Conservation (phyloP, 148 eudicot species). For the Rhododendron vialii region DNA sequence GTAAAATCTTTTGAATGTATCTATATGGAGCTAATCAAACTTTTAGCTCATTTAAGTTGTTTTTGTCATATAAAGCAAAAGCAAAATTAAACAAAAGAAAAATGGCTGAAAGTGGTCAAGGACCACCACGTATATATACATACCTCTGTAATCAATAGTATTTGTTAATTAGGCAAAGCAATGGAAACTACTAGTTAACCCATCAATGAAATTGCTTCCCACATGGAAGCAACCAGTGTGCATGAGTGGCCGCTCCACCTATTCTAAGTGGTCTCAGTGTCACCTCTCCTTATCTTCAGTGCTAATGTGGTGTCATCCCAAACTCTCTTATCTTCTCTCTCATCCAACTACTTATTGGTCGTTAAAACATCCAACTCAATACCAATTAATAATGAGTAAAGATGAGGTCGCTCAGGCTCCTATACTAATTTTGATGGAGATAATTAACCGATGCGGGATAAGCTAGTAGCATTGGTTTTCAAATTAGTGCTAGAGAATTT, state of each 20-base stretch:
- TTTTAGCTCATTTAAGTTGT: background rate
- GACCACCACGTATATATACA: background rate
- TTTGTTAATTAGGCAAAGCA: background rate
- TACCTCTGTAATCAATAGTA: background rate
- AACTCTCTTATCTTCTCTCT: background rate
- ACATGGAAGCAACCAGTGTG: constrained; percentile 21
- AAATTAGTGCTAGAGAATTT: background rate
- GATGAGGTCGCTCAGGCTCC: background rate
- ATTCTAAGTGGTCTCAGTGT: background rate
- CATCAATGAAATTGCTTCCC: constrained; percentile 22
- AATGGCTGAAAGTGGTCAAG: background rate
- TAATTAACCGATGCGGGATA: no score
- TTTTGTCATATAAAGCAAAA: background rate
- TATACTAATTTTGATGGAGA: background rate
- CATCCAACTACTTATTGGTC: background rate
- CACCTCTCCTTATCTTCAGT: background rate
- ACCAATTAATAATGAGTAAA: no score
- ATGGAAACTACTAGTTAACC: background rate
- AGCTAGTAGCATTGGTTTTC: background rate
- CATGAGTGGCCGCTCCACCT: constrained; percentile 12
- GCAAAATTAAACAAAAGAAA: background rate
- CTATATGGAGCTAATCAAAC: background rate
- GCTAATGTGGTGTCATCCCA: background rate
- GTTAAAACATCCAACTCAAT: background rate
- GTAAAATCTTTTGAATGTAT: background rate